Base-by-base conservation (phyloP, 331 rosid species). In the Malus hybrid region DNA sequence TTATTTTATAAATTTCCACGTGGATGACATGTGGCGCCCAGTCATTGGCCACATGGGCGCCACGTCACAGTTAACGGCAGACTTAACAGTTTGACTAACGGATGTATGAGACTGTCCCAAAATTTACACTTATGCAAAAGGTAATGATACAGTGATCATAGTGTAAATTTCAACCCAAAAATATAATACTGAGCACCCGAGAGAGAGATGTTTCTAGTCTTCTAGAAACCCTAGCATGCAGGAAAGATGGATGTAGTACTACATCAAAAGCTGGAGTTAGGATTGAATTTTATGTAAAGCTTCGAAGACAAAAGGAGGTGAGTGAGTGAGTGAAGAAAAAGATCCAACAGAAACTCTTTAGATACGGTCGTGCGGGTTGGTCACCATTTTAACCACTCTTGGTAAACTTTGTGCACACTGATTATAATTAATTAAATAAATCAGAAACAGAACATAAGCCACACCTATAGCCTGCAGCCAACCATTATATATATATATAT, bases 331-430 rank as follows among this genome's bases (percentile, higher is more conserved):
- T 16, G 71, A 69, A 74, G 79, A 36, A 76, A 73, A 80, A 16
- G 60, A 62, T 65, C 79, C 78, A 83, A 82, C 64, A 29, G 42
- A 65, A 74, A 80, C 50, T 76, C 66, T 76, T 56, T 16, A 42
- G 42, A 46, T 15, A 52, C 86, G 70, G 90, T 88, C 96, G 61
- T 80, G 16, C 22, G 80, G 90, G 81, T 93, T 86, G 98, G 96
- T 88, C 12, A 93, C 74, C 92, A 70, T 86, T 90, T 91, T 86
- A 93, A 90, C 97, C 84, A 93, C 97, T 86, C 75, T 3, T 32
- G 10, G 75, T 80, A 83, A 63, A 72, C 62, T 82, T 65, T 84
- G 79, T 27, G 52, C 50, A 24, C 61, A 65, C 65, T n/a, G 33
- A 15, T 39, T 24, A 61, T 36, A 73, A 27, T 22, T 27, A 61